Base-by-base conservation (phyloP, 2,329 filamentous ascomycete genomes). In the Amylocarpus encephaloides region DNA sequence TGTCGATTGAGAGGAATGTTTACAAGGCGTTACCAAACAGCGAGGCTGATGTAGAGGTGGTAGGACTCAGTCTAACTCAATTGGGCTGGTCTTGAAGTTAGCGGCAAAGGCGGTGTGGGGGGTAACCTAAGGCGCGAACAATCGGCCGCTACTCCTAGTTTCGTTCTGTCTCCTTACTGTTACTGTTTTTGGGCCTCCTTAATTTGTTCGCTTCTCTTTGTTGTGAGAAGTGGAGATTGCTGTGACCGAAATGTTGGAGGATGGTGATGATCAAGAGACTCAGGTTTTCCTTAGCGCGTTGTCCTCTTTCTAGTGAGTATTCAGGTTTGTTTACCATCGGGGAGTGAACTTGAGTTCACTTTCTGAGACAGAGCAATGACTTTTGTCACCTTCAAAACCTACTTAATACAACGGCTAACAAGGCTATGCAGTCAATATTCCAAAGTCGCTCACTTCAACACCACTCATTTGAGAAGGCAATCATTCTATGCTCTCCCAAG, bases 401-500 rank as follows among this genome's bases (percentile, higher is more conserved):
- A 10, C 34, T 10, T 36, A 5, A 40, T 5, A 40, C 16, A 40
- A 40, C 38, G 18, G 5, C 38, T 40, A 18, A 34, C n/a, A 10
- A 7, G 22, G 13, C 34, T 46, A 18, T 50, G 15, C 59, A 94
- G 89, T 48, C 87, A 91, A 69, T 96, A 96, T 67, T 84, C 87
- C 57, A 86, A 84, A 62, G 80, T 83, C 19, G 86, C 91, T 5
- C 92, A 97, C 67, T 86, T 86, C 71, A 94, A 95, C 68, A 85
- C 87, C 57, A 97, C 92, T 4, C 92, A 97, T 68, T 78, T 91
- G 15, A 85, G 93, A 18, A 83, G 94, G 26, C 90, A 93, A 68
- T 86, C 89, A 12, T 96, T 98, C 70, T 98, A 97, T 67, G 87
- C 90, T 7, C 76, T 98, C 5, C 89, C 92, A 1, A 82, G 85